These are phyloP conservation scores for Boletellus ananas DNA, from an alignment of 768 basidiomycete species.

Conservation along the genomic window DNA sequence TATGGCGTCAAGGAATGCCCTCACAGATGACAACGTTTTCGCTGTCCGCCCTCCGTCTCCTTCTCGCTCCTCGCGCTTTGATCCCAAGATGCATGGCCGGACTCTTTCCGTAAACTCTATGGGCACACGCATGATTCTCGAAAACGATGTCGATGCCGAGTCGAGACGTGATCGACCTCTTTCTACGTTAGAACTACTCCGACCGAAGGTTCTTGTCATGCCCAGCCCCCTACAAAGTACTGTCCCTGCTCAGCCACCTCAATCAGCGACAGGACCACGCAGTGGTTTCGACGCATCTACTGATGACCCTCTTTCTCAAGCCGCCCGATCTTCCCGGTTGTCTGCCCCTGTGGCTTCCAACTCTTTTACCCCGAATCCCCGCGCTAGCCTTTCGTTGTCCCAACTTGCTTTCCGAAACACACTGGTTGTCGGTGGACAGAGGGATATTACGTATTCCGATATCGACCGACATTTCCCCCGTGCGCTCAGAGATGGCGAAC, in stretches of 20 bases:
- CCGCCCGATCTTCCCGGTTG: conserved; percentile 56
- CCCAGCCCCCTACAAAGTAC: conserved; percentile 75
- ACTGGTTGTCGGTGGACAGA: conserved; percentile 63
- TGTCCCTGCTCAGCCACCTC: conserved; percentile 31
- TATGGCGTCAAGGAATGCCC: conserved; percentile 29
- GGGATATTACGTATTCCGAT: conserved; percentile 59
- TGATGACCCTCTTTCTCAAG: conserved; percentile 75
- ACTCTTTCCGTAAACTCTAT: conserved; percentile 63
- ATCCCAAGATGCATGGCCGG: conserved; percentile 71
- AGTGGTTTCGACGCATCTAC: conserved; percentile 62
- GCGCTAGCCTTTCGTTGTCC: conserved; percentile 65
- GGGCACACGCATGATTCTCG: conserved; percentile 60
- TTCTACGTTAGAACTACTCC: conserved; percentile 74
- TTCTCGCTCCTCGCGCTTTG: conserved; percentile 66
- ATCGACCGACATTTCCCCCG: conserved; percentile 60
- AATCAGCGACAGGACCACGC: conserved; percentile 34
- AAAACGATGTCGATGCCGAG: conserved; percentile 43
- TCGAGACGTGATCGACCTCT: conserved; percentile 50
- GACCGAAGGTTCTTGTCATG: conserved; percentile 94
- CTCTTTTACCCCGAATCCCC: conserved; percentile 76
- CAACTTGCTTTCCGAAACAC: conserved; percentile 87
- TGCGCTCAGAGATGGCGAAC: conserved; percentile 76
- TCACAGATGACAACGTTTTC: conserved; percentile 59
- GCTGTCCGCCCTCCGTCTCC: conserved; percentile 61
- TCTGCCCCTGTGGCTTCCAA: conserved; percentile 48